Evolutionary conservation across 352 stramenopile genomes (phyloP).

Genomic region (Globisporangium paddicum): DNA sequence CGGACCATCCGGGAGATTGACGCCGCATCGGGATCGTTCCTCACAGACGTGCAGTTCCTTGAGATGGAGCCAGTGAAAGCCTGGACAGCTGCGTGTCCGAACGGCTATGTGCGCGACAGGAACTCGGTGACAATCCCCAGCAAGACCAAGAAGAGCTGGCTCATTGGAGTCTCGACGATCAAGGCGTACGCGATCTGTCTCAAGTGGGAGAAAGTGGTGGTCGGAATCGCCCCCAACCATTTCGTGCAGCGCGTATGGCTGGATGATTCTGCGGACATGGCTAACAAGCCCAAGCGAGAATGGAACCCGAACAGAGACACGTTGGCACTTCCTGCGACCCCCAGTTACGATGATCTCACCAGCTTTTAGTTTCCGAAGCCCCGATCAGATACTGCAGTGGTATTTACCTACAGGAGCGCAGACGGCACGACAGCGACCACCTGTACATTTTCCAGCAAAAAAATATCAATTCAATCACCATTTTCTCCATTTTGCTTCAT

Average conservation of each 20-base stretch:
- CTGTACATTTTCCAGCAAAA: neutral
- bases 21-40: conserved; percentile 11
- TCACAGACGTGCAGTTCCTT: conserved; percentile 28
- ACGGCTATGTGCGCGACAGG: conserved; percentile 27
- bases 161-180: conserved; percentile 22
- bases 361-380: conserved; percentile 12
- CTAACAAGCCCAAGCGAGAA: conserved; percentile 23
- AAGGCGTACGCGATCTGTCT: conserved; percentile 31
- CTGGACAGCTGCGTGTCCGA: conserved; percentile 17
- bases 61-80: conserved; percentile 29
- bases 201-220: conserved; percentile 22
- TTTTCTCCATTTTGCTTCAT: neutral
- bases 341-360: conserved; percentile 6
- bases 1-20: conserved; percentile 27
- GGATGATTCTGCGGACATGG: conserved; percentile 30
- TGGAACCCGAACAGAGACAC: conserved; percentile 6
- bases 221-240: conserved; percentile 10
- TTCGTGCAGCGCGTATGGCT: conserved; percentile 40
- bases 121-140: conserved; percentile 26
- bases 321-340: conserved; percentile 3
- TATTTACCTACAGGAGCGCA: no score
- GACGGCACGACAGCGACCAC: no score
- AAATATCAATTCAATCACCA: neutral
- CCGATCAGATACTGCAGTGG: no score
- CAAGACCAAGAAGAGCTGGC: conserved; percentile 28